These are phyloP conservation scores for Diaporthe citrichinensis DNA, from an alignment of 2,329 filamentous ascomycete species.

Conservation along the genomic window DNA sequence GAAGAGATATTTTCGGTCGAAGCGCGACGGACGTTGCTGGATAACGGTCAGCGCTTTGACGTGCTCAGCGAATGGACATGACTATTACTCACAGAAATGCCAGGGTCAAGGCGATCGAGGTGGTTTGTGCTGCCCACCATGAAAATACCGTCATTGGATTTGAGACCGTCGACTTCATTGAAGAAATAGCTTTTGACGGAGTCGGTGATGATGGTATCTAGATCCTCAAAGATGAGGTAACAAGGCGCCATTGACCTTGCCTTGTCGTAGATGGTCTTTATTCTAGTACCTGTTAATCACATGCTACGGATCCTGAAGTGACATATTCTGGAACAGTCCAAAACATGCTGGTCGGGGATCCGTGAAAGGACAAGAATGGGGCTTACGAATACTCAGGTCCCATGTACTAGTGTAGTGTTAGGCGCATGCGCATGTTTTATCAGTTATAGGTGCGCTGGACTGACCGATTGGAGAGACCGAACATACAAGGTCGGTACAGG, in stretches of 20 bases:
- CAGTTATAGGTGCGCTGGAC: conserved; percentile 40
- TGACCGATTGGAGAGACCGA: conserved; percentile 60
- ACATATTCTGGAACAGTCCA: no score
- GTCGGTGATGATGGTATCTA: conserved; percentile 76
- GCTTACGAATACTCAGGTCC: conserved; percentile 71
- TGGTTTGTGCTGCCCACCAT: conserved; percentile 78
- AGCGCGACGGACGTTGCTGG: conserved; percentile 74
- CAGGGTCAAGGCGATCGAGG: conserved; percentile 76
- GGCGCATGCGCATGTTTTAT: no score
- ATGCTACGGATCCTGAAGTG: no score
- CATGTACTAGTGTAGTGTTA: conserved; percentile 52
- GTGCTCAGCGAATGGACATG: background rate
- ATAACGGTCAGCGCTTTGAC: background rate
- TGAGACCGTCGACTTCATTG: conserved; percentile 80
- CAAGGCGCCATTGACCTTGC: conserved; percentile 76
- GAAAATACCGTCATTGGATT: conserved; percentile 78
- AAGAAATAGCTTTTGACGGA: conserved; percentile 76
- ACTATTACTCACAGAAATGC: conserved; percentile 63
- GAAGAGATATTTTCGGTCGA: conserved; percentile 78
- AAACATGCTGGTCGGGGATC: no score
- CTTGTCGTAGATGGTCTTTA: conserved; percentile 68
- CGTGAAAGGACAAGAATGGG: no score
- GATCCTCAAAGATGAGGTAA: conserved; percentile 79
- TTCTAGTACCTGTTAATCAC: no score
- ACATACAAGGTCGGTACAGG: conserved; percentile 75